Percentiles rank a stretch among this genome's conserved stretches.
Conservation (phyloP, 2,329 filamentous ascomycete species). For the Sarocladium strictum region DNA sequence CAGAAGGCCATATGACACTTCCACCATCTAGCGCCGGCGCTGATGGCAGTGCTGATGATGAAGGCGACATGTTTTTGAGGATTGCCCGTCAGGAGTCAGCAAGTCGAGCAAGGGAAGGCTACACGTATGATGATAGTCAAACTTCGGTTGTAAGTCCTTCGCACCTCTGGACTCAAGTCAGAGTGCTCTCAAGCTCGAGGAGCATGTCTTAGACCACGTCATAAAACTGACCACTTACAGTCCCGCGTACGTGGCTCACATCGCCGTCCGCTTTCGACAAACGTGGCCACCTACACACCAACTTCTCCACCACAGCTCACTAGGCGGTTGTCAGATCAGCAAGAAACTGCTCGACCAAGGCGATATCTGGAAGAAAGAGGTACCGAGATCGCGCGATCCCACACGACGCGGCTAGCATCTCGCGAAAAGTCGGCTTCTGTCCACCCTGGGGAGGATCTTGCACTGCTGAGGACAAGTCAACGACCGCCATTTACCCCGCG, state of each 20-base stretch:
- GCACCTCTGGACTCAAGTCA: neutral
- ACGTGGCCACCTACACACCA: constrained; percentile 40
- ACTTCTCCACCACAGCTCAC: constrained; percentile 44
- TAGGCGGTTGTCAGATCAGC: constrained; percentile 52
- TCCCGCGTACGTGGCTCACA: constrained; percentile 41
- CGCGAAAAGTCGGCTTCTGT: constrained; percentile 36
- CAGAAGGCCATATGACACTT: constrained; percentile 31
- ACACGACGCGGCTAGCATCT: constrained; percentile 35
- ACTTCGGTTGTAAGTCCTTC: constrained; percentile 40
- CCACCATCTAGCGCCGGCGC: constrained; percentile 32
- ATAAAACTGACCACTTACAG: constrained; percentile 25
- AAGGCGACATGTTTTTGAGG: constrained; percentile 52
- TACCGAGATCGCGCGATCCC: constrained; percentile 33
- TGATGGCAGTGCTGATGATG: constrained; percentile 42
- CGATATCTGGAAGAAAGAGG: constrained; percentile 39
- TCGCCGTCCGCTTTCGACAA: constrained; percentile 48
- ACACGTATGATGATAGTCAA: constrained; percentile 24
- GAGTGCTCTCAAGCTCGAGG: neutral
- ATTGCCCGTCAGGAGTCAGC: constrained; percentile 49
- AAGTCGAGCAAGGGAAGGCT: constrained; percentile 27
- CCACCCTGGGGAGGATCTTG: constrained; percentile 30
- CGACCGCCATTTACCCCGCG: constrained; percentile 34
- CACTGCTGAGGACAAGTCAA: constrained; percentile 29
- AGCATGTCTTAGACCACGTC: constrained; percentile 10
- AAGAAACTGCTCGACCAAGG: constrained; percentile 35